Evolutionary conservation across 2,329 filamentous ascomycete species (phyloP), one percentile per base, ranked within the genome.

Genomic region (Venturiaceae sp.): DNA sequence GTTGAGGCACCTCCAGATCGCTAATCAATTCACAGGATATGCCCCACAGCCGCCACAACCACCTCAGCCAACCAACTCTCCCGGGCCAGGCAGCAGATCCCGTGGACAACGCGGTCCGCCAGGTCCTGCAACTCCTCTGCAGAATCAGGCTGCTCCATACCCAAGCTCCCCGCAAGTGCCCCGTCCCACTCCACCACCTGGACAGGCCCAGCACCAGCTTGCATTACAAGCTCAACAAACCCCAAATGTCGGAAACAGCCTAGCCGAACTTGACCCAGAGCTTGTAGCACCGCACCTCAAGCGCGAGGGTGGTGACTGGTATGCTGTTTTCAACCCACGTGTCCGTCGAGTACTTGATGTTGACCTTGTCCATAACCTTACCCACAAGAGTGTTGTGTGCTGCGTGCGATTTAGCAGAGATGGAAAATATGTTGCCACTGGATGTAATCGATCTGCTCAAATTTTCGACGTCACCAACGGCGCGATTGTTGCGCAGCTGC

Each of bases 391-490:
- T 66, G 94, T 99, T 3, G 94, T 99, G 1, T 99, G 94, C 80
- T 99, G 94, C 71, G 94, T 99, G 36, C 84, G 94, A 60, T 99
- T 99, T 79, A 97, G 92, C 71, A 84, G 88, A 58, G 94, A 99
- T 68, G 94, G 94, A 65, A 92, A 95, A 69, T 96, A 90, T 66
- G 88, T 99, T 58, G 94, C 94, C 7, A 99, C 94, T 5, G 94
- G 94, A 46, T 97, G 94, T 80, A 99, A 99, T 74, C 82, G 92
- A 63, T 96, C 91, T n/a, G 94, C 94, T n/a, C 92, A 97, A 74
- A 99, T 99, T 66, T 99, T 94, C 72, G 94, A 99, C 64, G 92
- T 97, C 44, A 81, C 84, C 66, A 88, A 84, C 16, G 94, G 94
- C 58, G 84, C 90, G 65, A 94, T 92, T 71, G 85, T 97, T 57